Base-by-base conservation (phyloP, 305 asterid genomes). In the Fraxinus velutina region DNA sequence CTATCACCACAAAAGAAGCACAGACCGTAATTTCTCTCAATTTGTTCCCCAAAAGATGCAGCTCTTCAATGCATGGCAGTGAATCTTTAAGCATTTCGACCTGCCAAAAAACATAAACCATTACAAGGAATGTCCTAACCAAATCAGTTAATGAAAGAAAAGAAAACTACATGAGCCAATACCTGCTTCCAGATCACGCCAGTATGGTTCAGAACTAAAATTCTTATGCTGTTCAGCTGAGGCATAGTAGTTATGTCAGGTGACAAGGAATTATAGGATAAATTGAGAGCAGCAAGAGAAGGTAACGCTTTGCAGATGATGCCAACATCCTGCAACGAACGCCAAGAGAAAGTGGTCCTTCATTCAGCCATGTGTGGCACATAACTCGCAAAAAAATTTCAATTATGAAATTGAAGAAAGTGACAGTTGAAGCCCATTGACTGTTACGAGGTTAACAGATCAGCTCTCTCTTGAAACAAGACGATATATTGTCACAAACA, bases 181-280 rank as follows among this genome's bases (percentile, higher is more conserved):
- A 93, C 99, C 95, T 93, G 95, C 84, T 88, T 86, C 98, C 99
- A 96, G 80, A 78, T 78, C 73, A 94, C 91, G 77, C 95, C 93
- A 55, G 95, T 88, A 79, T 89, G 92, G 92, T 94, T 96, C 92
- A 96, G 86, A 82, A 96, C 97, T 84, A 94, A 84, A 85, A 90
- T 81, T 29, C 86, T 88, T 74, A 96, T 90, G 82, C 82, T 87
- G 79, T 87, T 89, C 84, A 94, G 89, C 86, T 79, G 87, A 88
- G 93, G 93, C 68, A 83, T 70, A 75, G 80, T 88, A 72, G n/a
- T 75, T 82, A 90, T 66, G 84, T 89, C 91, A 73, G 82, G 86
- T 73, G 97, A 88, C 90, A 94, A 76, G 52, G 79, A 84, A 89
- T 91, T 93, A 85, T 85, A 68, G 83, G 99, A 94, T 73, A 96